Evolutionary conservation across 2,329 filamentous ascomycete genomes (phyloP), one percentile per base, ranked within the genome.

Genomic region (Knufia fluminis): DNA sequence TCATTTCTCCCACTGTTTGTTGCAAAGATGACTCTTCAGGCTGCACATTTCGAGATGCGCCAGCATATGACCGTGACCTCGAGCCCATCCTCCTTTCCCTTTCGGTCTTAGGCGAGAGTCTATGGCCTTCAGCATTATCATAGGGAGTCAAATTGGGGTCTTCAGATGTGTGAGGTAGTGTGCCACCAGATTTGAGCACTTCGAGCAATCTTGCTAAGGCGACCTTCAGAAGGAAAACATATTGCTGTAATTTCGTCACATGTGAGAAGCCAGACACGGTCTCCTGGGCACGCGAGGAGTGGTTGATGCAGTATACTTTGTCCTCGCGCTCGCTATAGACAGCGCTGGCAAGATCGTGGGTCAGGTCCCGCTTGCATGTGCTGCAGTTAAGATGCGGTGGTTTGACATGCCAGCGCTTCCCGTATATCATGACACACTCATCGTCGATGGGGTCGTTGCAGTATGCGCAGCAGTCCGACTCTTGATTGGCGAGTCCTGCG

Each of bases 1-100:
- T 83, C 63, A 98, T 92, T 68, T 98, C 92, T 57, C 92, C 94
- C 58, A 98, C 82, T 41, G 91, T 95, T 69, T 90, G 94, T 70
- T 97, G 91, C 64, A 97, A 92, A 23, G 86, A 88, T 46, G 85
- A 87, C 60, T 82, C 78, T 57, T 81, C 77, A 52, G 77, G 76
- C 52, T 80, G 76, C 26, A 71, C 72, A 45, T 83, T 80, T 49
- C 69, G 71, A 51, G 74, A 67, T 54, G 79, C 77, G 20, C 80
- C 83, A 39, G 79, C 79, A 63, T 83, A 84, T 1, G 84, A 87
- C 60, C 83, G 86, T 16, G 88, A 89, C 49, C 86, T 77, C 16
- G 78, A 79, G 55, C 86, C 83, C 6, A 81, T 75, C 46, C 76
- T 75, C 22, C 83, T 67, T 31, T 76, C 71, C 3, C 72, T 66